Percentiles rank a stretch among this genome's conserved stretches.
phyloP scores from a whole-genome alignment of 2,329 filamentous ascomycete genomes.

The Lasiodiplodia gonubiensis region DNA sequence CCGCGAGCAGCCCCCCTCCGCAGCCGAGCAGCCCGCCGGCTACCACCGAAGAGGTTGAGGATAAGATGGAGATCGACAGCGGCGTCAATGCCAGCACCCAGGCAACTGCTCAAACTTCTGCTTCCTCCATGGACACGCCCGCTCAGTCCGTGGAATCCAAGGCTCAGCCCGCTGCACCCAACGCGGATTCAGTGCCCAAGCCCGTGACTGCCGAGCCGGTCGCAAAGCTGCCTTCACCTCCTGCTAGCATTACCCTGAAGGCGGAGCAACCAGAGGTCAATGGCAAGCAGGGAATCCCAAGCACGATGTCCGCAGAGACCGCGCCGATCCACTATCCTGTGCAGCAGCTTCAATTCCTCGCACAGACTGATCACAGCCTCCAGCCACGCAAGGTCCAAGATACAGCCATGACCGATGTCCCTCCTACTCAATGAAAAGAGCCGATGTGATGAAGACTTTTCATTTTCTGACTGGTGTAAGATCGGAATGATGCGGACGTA shows the following conservation, averaged over 20 bases:
- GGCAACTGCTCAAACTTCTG: neutral
- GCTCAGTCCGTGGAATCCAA: neutral
- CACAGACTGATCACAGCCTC: neutral
- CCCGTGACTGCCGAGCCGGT: neutral
- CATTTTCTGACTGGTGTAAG: neutral
- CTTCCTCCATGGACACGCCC: neutral
- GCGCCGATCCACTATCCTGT: neutral
- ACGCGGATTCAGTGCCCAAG: neutral
- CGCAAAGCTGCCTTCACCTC: slow-evolving; percentile 23
- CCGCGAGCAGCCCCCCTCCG: slow-evolving; percentile 19
- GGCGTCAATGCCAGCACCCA: neutral
- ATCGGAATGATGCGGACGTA: slow-evolving; percentile 9
- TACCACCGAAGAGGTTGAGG: neutral
- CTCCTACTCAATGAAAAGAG: neutral
- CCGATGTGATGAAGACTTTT: neutral
- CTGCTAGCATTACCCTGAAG: slow-evolving; percentile 15
- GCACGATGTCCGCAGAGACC: neutral
- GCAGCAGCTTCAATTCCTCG: neutral
- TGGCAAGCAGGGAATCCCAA: neutral
- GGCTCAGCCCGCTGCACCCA: neutral
- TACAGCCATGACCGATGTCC: slow-evolving; percentile 5
- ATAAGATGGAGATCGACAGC: slow-evolving; percentile 8
- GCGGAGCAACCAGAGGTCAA: slow-evolving; percentile 14
- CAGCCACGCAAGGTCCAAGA: neutral
- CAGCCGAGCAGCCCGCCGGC: slow-evolving; percentile 18